Evolutionary conservation across 192 early-diverging fungal genomes (phyloP), one percentile per base, ranked within the genome.

Genomic region (Coemansia sp.): DNA sequence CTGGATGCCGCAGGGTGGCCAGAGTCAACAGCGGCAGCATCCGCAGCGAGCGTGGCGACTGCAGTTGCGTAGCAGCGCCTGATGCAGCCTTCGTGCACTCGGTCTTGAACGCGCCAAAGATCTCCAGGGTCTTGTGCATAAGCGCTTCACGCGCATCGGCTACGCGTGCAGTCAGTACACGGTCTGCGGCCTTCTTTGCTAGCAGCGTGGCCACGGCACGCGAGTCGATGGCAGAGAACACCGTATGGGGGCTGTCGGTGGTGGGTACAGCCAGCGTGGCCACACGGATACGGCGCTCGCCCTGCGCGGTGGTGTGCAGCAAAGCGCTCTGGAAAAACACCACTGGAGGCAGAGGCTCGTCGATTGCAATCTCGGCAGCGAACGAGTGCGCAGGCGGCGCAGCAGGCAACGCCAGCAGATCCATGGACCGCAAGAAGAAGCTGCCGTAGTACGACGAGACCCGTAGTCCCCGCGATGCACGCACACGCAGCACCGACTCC

Each of bases 311-410:
- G 5, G 96, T 97, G 66, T 96, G 90, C 43, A 98, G 70, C 44
- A 98, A 63, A 9, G 96, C 94, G 10, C 92, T 91, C 68, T 98
- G 96, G 85, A 98, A 94, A 60, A 91, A 96, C 7, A 91, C 90
- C 13, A 88, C 82, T 0, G 86, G 78, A n/a, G 79, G 79, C 47
- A 88, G 54, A 1, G 61, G 57, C 42, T 88, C 71, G 37, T 88
- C 86, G 37, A 94, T 90, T 52, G 89, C 88, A 19, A 93, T 76
- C 55, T 98, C 96, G 26, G 95, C 85, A 5, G 84, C 87, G 62
- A 95, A 98, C 11, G 82, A 81, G 61, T 94, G 91, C 78, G 95
- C 91, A 35, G 94, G 93, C 67, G 84, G 88, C 7, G 94, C 96
- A 55, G 90, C 94, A 40, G 96, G 96, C 50, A 98, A 68, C 11